A percentile compares a stretch with the other conserved stretches of the same genome.
Evolutionary conservation across 192 early-diverging fungal species (phyloP).

Genomic region (Coemansia reversa): DNA sequence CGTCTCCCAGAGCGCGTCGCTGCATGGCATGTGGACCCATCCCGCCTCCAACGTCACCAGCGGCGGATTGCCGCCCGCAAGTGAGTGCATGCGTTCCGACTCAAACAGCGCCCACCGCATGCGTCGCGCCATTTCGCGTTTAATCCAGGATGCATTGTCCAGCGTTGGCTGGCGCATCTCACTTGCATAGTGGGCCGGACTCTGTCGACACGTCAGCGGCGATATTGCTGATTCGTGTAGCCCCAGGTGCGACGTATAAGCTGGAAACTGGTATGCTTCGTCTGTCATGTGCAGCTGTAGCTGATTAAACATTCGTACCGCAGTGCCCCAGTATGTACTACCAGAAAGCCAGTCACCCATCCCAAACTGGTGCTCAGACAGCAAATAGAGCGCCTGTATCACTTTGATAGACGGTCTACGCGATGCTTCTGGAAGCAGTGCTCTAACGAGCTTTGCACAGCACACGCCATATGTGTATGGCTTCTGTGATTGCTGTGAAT

Average conservation of each 20-base stretch:
- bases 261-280: slow-evolving; percentile 54
- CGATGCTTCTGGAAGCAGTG: slow-evolving; percentile 40
- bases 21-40: slow-evolving; percentile 57
- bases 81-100: slow-evolving; percentile 48
- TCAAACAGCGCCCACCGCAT: slow-evolving; percentile 55
- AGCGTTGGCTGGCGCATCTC: slow-evolving; percentile 47
- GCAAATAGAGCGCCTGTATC: slow-evolving; percentile 51
- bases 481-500: slow-evolving; percentile 2
- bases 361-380: slow-evolving; percentile 49
- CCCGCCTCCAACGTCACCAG: slow-evolving; percentile 53
- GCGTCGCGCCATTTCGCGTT: slow-evolving; percentile 49
- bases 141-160: slow-evolving; percentile 44
- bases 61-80: slow-evolving; percentile 49
- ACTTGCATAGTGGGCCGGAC: slow-evolving; percentile 47
- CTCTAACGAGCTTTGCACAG: slow-evolving; percentile 34
- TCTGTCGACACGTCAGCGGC: slow-evolving; percentile 43
- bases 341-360: slow-evolving; percentile 51
- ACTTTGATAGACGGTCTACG: slow-evolving; percentile 35
- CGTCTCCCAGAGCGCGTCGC: slow-evolving; percentile 50
- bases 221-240: slow-evolving; percentile 51
- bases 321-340: slow-evolving; percentile 53
- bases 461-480: slow-evolving; percentile 38
- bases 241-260: slow-evolving; percentile 54
- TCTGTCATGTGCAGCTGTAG: slow-evolving; percentile 53
- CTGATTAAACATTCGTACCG: slow-evolving; percentile 55